A percentile compares a stretch with the other conserved stretches of the same genome.
These are phyloP conservation scores for Leccinum holopus DNA, from an alignment of 1,284 basidiomycete species.

Conservation along the genomic window DNA sequence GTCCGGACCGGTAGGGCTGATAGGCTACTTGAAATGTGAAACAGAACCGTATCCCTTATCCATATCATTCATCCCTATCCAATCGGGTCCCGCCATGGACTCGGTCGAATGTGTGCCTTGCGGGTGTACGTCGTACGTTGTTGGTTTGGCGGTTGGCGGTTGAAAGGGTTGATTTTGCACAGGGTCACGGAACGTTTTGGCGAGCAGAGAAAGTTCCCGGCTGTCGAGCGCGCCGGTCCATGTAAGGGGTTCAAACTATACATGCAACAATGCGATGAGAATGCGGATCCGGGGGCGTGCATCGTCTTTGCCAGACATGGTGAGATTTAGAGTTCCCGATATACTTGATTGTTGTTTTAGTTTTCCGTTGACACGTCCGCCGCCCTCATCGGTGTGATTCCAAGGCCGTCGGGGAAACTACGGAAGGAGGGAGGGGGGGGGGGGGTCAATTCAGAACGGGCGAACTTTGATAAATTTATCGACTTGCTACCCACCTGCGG, in stretches of 20 bases:
- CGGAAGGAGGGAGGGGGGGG: neutral
- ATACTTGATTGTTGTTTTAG: neutral
- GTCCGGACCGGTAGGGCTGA: neutral
- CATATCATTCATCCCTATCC: neutral
- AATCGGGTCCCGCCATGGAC: neutral
- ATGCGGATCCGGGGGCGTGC: neutral
- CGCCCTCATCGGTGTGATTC: neutral
- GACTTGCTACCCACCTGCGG: constrained; percentile 5
- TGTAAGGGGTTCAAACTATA: neutral
- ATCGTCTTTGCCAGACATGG: constrained; percentile 1
- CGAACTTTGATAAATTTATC: constrained; percentile 3
- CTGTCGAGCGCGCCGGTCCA: neutral
- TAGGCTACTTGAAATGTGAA: neutral
- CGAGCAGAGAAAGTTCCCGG: neutral
- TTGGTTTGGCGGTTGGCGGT: neutral
- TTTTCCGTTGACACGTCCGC: neutral
- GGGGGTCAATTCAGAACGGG: neutral
- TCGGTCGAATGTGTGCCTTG: neutral
- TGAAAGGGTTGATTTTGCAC: neutral
- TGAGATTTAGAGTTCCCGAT: neutral
- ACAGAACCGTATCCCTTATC: neutral
- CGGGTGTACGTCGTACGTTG: neutral
- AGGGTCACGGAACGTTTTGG: neutral
- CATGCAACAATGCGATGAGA: neutral
- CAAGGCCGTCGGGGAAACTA: neutral